Evolutionary conservation across 73 alveolate genomes (phyloP).

Genomic region (Paramecium octaurelia): DNA sequence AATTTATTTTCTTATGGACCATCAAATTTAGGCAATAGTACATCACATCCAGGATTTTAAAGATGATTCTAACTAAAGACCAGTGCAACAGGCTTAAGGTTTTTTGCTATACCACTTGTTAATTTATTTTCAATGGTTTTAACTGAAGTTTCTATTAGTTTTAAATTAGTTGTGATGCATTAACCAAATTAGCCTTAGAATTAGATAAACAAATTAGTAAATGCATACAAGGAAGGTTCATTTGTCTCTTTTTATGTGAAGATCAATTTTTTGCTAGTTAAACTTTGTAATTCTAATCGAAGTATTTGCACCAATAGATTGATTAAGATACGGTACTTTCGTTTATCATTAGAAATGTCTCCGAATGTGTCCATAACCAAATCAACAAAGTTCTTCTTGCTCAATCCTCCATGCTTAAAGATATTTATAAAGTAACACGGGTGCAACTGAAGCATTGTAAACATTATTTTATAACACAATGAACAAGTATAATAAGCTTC

Average conservation of each 20-base stretch:
- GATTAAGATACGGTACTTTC: slow-evolving; percentile 2
- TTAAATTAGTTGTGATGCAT: not conserved
- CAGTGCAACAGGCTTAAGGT: not conserved
- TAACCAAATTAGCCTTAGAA: not conserved
- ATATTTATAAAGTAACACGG: slow-evolving; percentile 11
- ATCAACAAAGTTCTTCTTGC: slow-evolving; percentile 5
- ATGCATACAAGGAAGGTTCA: not conserved
- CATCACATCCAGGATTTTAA: slow-evolving; percentile 14
- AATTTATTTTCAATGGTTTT: not conserved
- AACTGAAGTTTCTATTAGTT: not conserved
- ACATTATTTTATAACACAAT: not conserved
- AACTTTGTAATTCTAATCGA: not conserved
- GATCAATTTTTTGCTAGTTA: not conserved
- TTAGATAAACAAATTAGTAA: not conserved
- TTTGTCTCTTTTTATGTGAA: not conserved
- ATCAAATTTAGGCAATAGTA: not conserved
- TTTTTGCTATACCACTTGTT: not conserved
- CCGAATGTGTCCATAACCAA: slow-evolving; percentile 10
- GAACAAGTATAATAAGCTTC: not conserved
- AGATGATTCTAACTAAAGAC: not conserved
- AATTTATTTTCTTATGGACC: not conserved
- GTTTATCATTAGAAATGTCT: not conserved
- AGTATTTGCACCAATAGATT: not conserved
- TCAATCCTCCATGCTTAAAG: not conserved
- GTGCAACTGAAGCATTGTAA: not conserved